Conservation (phyloP, 176 grass and related monocot species). For the Typha latifolia region DNA sequence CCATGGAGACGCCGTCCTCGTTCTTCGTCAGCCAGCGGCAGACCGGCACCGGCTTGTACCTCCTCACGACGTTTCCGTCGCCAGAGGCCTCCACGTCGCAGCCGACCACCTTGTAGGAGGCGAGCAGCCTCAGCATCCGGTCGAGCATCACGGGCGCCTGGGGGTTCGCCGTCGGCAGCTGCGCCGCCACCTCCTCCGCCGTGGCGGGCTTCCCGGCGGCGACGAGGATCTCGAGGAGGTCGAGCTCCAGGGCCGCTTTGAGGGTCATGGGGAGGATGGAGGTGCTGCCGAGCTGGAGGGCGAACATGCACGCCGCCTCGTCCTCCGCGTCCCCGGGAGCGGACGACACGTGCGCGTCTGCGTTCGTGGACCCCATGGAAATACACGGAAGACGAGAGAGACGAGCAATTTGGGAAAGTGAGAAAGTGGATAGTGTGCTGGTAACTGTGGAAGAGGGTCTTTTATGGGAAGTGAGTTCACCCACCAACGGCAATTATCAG, state of each 20-base stretch:
- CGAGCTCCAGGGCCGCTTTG: slow-evolving; percentile 84
- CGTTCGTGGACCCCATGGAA: slow-evolving; percentile 37
- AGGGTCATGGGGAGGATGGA: slow-evolving; percentile 97
- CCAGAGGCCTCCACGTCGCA: slow-evolving; percentile 38
- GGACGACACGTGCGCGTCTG: slow-evolving; percentile 4
- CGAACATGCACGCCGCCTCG: slow-evolving; percentile 87
- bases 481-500: no score
- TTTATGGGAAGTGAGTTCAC: background rate
- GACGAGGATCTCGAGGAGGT: slow-evolving; percentile 55
- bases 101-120: slow-evolving; percentile 50
- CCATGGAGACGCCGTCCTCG: slow-evolving; percentile 88
- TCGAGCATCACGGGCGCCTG: slow-evolving; percentile 66
- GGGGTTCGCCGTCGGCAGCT: slow-evolving; percentile 35
- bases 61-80: slow-evolving; percentile 28
- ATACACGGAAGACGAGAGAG: slow-evolving; percentile 20
- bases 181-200: slow-evolving; percentile 41
- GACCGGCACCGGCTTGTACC: slow-evolving; percentile 41
- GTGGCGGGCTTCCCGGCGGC: slow-evolving; percentile 11
- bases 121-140: slow-evolving; percentile 74
- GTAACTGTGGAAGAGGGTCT: background rate
- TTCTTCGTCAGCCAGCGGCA: slow-evolving; percentile 87
- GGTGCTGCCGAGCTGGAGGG: slow-evolving; percentile 53
- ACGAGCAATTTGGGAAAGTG: background rate
- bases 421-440: no score
- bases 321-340: slow-evolving; percentile 29